Base-by-base conservation (phyloP, 2,329 filamentous ascomycete genomes). In the Amphichorda felina region DNA sequence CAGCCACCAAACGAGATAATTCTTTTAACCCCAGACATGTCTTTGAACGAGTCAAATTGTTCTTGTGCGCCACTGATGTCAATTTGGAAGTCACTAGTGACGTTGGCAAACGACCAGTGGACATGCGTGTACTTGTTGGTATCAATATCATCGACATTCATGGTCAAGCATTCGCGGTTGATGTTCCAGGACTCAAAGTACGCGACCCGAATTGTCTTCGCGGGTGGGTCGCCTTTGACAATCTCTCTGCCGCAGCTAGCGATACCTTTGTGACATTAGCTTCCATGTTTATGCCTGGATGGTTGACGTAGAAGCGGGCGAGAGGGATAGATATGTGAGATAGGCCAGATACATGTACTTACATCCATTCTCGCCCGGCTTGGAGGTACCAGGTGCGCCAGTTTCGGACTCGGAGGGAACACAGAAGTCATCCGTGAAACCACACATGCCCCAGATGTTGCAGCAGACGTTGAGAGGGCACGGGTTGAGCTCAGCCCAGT, bases 391-490 rank as follows among this genome's bases (percentile, higher is more conserved):
- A 2, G 51, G 49, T 0, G 43, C 41, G 1, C 47, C 49, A 1
- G 50, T 54, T 6, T 48, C 50, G 2, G 38, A 50, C 27, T 45
- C 45, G 0, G 49, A 45, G 38, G 48, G 41, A 3, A 47, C 50
- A 18, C 65, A 71, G 42, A 66, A 68, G 11, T 63, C 63, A 1
- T 43, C 41, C 0, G 60, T 63, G 2, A 54, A 54, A 5, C 65
- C 66, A 17, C 66, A 70, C 33, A 62, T 53, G 1, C 65, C 66
- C 50, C 60, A 61, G 14, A 51, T 46, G 10, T 56, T 53, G 42
- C 61, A 64, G 43, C 60, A 63, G 1, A 51, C 56, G 18, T 62
- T 61, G 0, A 66, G 47, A 0, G 60, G 60, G 39, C 68, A 72
- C 0, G 56, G 60, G 40, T 70, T 72, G 5, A 71, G 45, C 8